Evolutionary conservation across 2,329 filamentous ascomycete species (phyloP), one percentile per base, ranked within the genome.

Genomic region (Peltaster fructicola): DNA sequence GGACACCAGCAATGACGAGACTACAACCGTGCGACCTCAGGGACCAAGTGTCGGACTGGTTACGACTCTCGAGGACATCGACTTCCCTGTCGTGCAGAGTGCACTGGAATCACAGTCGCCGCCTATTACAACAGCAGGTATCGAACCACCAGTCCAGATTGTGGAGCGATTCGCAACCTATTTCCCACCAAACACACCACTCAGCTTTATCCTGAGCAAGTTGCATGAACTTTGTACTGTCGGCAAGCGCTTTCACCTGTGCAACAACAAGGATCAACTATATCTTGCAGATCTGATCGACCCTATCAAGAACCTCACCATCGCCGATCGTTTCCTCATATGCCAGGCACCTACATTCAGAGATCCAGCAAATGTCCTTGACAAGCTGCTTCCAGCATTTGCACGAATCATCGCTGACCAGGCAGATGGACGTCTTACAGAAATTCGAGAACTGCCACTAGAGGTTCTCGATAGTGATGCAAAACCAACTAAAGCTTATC

Each of bases 121-220:
- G 14, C 70, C 75, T 4, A 64, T 95, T 25, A 55, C 56, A 21
- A 61, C 65, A 2, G 85, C 81, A 1, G 79, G 76, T 13, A 60
- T 95, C 17, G 61, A 73, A 23, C 79, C 85, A 4, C 78, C 82
- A 0, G 59, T 68, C 2, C 49, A 62, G 14, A 62, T 81, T 3
- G 57, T 92, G 16, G 69, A 88, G 43, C 65, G 68, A 6, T 88
- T 95, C 44, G 65, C 77, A 1, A 64, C 67, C 3, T 88, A 85
- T 44, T 92, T 92, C 40, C 80, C 84, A 1, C 65, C 70, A 0
- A 64, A 66, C 5, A 84, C 79, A 0, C 80, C 84, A 0, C 76
- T 95, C 37, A 75, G 72, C 34, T 92, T 82, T 43, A 71, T 95
- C 30, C 52, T 95, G 28, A 59, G 73, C 32, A 75, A 77, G 3